Conservation (phyloP, 2,329 filamentous ascomycete species). For the Hypoxylon sp. region DNA sequence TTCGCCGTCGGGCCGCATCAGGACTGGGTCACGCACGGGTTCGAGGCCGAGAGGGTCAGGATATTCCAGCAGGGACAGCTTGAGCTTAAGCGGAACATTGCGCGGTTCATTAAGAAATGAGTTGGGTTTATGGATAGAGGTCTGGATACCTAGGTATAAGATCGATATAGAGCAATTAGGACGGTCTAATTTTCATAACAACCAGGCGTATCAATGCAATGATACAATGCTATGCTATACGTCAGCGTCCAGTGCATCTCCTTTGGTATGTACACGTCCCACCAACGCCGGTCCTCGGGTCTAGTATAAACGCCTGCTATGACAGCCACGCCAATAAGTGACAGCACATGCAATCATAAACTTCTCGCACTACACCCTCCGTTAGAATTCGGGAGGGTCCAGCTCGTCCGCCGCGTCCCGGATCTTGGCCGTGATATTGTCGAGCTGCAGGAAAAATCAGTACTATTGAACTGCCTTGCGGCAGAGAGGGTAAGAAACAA, state of each 20-base stretch:
- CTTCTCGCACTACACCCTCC: neutral
- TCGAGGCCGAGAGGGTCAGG: constrained; percentile 47
- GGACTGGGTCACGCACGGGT: constrained; percentile 44
- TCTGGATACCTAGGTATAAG: too few species aligned
- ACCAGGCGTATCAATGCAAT: neutral
- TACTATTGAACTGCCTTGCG: neutral
- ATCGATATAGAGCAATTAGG: neutral
- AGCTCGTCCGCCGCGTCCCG: constrained; percentile 44
- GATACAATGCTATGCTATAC: constrained; percentile 7
- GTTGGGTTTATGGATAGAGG: neutral
- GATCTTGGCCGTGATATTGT: constrained; percentile 46
- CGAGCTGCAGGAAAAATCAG: constrained; percentile 38
- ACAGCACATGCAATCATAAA: neutral
- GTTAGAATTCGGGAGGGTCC: constrained; percentile 41
- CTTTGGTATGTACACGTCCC: neutral
- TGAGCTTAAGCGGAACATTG: constrained; percentile 34
- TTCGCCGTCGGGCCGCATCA: constrained; percentile 53
- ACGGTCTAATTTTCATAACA: neutral
- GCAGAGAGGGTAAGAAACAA: neutral
- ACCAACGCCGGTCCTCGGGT: constrained; percentile 15
- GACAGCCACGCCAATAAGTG: neutral
- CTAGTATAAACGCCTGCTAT: constrained; percentile 1
- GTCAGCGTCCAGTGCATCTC: neutral
- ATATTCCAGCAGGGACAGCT: constrained; percentile 46
- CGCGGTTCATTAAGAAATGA: constrained; percentile 41